Evolutionary conservation across 495 filamentous ascomycete genomes (phyloP).

Genomic region (Lineolata rhizophorae): DNA sequence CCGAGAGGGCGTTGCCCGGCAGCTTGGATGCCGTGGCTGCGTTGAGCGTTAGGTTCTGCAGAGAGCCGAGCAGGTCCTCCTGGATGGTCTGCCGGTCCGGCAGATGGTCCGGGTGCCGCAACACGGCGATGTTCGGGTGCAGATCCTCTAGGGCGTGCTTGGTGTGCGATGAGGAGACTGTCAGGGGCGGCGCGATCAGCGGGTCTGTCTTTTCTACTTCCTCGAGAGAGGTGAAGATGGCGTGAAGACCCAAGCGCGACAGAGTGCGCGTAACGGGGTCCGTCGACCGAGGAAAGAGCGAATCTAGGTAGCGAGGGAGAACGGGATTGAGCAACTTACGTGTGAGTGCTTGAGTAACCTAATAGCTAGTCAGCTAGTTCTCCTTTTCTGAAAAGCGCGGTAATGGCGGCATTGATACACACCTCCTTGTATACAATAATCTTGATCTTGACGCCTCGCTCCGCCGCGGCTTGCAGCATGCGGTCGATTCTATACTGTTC

Average conservation of each 20-base stretch:
- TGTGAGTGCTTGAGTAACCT: slow-evolving; percentile 59
- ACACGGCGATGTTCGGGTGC: slow-evolving; percentile 76
- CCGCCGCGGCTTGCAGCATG: slow-evolving; percentile 70
- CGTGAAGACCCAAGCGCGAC: slow-evolving; percentile 17
- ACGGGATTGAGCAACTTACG: slow-evolving; percentile 36
- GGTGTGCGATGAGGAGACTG: slow-evolving; percentile 68
- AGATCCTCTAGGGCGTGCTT: slow-evolving; percentile 59
- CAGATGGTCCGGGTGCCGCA: slow-evolving; percentile 78
- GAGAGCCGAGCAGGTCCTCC: slow-evolving; percentile 25
- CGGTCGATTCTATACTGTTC: slow-evolving; percentile 73
- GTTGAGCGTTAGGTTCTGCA: slow-evolving; percentile 29
- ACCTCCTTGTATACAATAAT: slow-evolving; percentile 90
- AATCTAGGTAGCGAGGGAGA: slow-evolving; percentile 22
- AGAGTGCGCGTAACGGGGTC: slow-evolving; percentile 17
- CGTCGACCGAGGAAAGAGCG: slow-evolving; percentile 18
- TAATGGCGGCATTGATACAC: background rate
- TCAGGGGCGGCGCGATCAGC: slow-evolving; percentile 21
- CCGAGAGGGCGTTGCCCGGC: slow-evolving; percentile 43
- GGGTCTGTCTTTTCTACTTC: slow-evolving; percentile 19
- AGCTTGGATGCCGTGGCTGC: slow-evolving; percentile 32
- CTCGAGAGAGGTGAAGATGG: slow-evolving; percentile 23
- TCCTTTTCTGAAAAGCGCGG: background rate
- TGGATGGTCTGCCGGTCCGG: slow-evolving; percentile 41
- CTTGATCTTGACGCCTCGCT: slow-evolving; percentile 70
- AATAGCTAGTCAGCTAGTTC: background rate